A percentile compares a stretch with the other conserved stretches of the same genome.
phyloP scores from a whole-genome alignment of 371 early-diverging fungal species.

The Fennellomyces sp. region DNA sequence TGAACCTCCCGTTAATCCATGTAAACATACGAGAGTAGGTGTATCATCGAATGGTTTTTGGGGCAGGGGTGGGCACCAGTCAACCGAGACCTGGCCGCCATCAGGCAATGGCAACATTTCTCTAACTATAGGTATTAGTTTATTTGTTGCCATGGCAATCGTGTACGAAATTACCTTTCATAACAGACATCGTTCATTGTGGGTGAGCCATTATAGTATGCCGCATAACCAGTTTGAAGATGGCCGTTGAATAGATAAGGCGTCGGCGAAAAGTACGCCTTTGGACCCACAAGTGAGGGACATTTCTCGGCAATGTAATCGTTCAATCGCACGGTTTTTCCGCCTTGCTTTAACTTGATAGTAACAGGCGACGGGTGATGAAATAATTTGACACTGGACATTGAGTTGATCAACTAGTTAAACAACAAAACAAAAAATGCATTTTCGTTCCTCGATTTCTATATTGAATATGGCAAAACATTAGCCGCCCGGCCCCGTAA shows the following conservation, averaged over 20 bases:
- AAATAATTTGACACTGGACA: slow-evolving; percentile 17
- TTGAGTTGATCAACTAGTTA: not conserved
- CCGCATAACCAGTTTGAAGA: slow-evolving; percentile 66
- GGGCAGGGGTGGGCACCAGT: slow-evolving; percentile 75
- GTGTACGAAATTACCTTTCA: slow-evolving; percentile 41
- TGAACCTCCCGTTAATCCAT: slow-evolving; percentile 91
- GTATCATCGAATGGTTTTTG: slow-evolving; percentile 53
- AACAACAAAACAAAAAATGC: not conserved
- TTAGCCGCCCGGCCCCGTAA: too few species aligned
- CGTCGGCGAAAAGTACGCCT: slow-evolving; percentile 50
- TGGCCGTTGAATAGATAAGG: slow-evolving; percentile 65
- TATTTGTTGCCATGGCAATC: not conserved
- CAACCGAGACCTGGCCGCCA: slow-evolving; percentile 86
- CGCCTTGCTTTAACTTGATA: slow-evolving; percentile 9
- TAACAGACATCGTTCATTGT: slow-evolving; percentile 46
- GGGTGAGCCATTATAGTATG: slow-evolving; percentile 43
- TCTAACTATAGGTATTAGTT: slow-evolving; percentile 29
- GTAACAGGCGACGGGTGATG: slow-evolving; percentile 10
- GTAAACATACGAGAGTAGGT: slow-evolving; percentile 78
- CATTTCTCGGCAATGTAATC: slow-evolving; percentile 46
- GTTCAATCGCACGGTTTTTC: slow-evolving; percentile 28
- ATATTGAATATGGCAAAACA: too few species aligned
- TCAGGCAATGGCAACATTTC: slow-evolving; percentile 74
- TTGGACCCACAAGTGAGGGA: slow-evolving; percentile 43
- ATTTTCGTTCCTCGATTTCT: too few species aligned